Evolutionary conservation across 2,329 filamentous ascomycete species (phyloP).

Genomic region (Phyllosticta capitalensis): DNA sequence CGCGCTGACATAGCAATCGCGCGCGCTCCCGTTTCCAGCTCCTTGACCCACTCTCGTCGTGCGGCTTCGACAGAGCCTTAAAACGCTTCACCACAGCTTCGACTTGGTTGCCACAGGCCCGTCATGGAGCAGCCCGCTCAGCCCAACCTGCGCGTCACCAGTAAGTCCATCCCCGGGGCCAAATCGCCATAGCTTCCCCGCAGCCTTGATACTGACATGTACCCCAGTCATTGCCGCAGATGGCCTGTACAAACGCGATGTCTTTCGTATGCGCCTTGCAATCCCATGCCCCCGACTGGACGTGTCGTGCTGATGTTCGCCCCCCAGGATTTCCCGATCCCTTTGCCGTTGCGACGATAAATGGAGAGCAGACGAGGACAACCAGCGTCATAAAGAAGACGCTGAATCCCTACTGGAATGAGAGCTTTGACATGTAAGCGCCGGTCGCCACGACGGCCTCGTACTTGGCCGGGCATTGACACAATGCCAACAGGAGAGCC

Average conservation of each 20-base stretch:
- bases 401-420: constrained; percentile 99
- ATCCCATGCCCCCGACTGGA: constrained; percentile 4
- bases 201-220: constrained; percentile 18
- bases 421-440: constrained; percentile 94
- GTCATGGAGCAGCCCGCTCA: constrained; percentile 40
- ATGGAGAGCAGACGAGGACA: constrained; percentile 97
- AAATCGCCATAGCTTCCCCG: constrained; percentile 5
- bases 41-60: neutral
- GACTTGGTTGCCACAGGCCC: constrained; percentile 2
- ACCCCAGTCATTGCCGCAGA: constrained; percentile 88
- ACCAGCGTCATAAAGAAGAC: constrained; percentile 95
- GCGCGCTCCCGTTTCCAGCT: constrained; percentile 4
- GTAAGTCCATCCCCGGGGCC: constrained; percentile 44
- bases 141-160: constrained; percentile 87
- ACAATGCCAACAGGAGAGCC: constrained; percentile 54
- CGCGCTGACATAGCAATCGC: constrained; percentile 11
- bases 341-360: constrained; percentile 93
- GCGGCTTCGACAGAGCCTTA: neutral
- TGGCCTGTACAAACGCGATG: constrained; percentile 97
- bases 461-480: constrained; percentile 18
- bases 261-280: constrained; percentile 67
- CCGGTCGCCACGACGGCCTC: constrained; percentile 10
- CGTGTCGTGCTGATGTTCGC: constrained; percentile 21
- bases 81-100: neutral
- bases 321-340: constrained; percentile 84